Conservation (phyloP, 208 protist genomes). For the Leishmania turanica region DNA sequence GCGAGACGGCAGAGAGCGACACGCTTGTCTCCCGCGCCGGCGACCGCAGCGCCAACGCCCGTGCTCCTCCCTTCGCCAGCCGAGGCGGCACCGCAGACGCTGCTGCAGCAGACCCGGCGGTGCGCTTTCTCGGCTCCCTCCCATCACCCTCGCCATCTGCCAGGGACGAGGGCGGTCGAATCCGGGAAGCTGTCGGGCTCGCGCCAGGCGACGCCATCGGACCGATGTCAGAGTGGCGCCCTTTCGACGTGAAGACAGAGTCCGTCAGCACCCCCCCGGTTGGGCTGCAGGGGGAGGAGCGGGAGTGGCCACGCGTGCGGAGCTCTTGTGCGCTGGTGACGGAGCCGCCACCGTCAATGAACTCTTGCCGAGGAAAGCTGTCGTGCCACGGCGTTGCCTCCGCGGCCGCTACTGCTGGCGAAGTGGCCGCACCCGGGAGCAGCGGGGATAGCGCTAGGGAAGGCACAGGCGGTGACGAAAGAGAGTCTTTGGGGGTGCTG, state of each 20-base stretch:
- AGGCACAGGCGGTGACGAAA: not conserved
- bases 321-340: slow-evolving; percentile 2
- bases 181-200: not conserved
- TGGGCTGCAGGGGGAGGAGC: slow-evolving; percentile 8
- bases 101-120: not conserved
- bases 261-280: not conserved
- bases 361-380: not conserved
- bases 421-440: not conserved
- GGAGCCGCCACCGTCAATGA: slow-evolving; percentile 4
- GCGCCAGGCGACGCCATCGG: not conserved
- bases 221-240: not conserved
- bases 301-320: slow-evolving; percentile 14
- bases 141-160: not conserved
- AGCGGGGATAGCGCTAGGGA: not conserved
- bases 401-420: not conserved
- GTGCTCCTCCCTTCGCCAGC: not conserved
- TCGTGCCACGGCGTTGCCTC: not conserved
- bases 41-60: not conserved
- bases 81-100: not conserved
- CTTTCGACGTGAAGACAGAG: not conserved
- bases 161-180: not conserved
- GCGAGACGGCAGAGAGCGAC: slow-evolving; percentile 22
- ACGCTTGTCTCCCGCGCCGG: slow-evolving; percentile 7
- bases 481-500: too few relatives aligned
- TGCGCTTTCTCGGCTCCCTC: not conserved